Evolutionary conservation across 2,329 filamentous ascomycete genomes (phyloP), one percentile per base, ranked within the genome.

Genomic region (Calonectria multiphialidica): DNA sequence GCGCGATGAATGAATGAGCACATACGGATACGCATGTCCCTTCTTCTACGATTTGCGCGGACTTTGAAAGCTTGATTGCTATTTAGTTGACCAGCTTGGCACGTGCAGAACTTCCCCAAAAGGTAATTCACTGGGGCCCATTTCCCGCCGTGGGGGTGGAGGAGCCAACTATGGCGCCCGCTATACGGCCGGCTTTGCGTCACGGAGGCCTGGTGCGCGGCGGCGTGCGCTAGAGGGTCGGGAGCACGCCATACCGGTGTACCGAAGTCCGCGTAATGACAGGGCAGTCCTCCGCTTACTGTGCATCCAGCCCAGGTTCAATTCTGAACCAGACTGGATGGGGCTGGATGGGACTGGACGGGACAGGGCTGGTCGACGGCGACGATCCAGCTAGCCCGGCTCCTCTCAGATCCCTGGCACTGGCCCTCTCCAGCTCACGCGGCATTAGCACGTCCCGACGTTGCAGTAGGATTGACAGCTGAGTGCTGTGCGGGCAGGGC

Each of bases 91-190:
- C 40, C 40, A 15, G 49, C 49, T 35, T 59, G 13, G 65, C 65
- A 67, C 65, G 65, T 67, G 65, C 65, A 59, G 42, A 7, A 59
- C 30, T 67, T 45, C 65, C 65, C 28, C n/a, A 44, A 40, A 55
- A 30, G 65, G 65, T 40, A 67, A 59, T 23, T 42, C 42, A 44
- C 49, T 30, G 50, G 50, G 25, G 9, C 33, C 23, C 25, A 45
- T 44, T 45, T 67, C 50, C 7, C 50, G 37, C n/a, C n/a, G n/a
- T n/a, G n/a, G 44, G 15, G 40, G 57, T 21, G 37, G 35, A 18
- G 35, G 35, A 23, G n/a, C 30, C 50, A 21, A 37, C 53, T 35
- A 9, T 57, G 21, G 30, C 30, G 50, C 50, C 50, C 50, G 33
- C 50, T 37, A 13, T 23, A 8, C 33, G 30, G 30, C 33, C 12